Evolutionary conservation across 257 asterid genomes (phyloP).

Genomic region (Paraleonurus japonicus): DNA sequence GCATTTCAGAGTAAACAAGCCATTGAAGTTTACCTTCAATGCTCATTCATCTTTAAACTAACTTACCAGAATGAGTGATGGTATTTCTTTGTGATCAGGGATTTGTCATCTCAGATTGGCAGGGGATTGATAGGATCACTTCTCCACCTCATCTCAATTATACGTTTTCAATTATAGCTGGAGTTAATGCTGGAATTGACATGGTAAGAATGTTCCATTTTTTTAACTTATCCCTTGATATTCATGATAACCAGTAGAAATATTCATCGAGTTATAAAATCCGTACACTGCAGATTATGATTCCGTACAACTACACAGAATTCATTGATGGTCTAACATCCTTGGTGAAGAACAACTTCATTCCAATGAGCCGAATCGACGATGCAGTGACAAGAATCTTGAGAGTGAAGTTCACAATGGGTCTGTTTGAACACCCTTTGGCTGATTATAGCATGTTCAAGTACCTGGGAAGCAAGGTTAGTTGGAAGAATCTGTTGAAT

Average conservation of each 20-base stretch:
- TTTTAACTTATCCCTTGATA: background rate
- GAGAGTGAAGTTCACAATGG: conserved; percentile 67
- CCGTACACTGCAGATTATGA: conserved; percentile 74
- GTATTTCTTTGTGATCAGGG: conserved; percentile 28
- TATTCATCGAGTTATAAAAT: too few species aligned
- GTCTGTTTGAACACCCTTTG: conserved; percentile 66
- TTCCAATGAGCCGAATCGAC: conserved; percentile 57
- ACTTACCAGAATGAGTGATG: background rate
- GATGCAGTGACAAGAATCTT: conserved; percentile 72
- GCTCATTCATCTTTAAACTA: background rate
- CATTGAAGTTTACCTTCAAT: background rate
- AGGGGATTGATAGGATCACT: conserved; percentile 45
- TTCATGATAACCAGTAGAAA: background rate
- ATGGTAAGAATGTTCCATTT: conserved; percentile 31
- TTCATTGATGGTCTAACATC: conserved; percentile 55
- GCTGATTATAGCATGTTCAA: conserved; percentile 64
- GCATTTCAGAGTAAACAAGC: conserved; percentile 43
- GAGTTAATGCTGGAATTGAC: conserved; percentile 46
- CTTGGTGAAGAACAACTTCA: conserved; percentile 45
- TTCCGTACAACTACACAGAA: conserved; percentile 55
- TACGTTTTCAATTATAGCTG: conserved; percentile 39
- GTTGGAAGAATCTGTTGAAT: background rate
- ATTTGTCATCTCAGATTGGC: conserved; percentile 51
- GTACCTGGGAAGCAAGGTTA: conserved; percentile 62
- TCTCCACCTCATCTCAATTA: conserved; percentile 37